A percentile compares a stretch with the other conserved stretches of the same genome.
These are phyloP conservation scores for Fraxinus cuspidata DNA, from an alignment of 257 asterid genomes.

Conservation along the genomic window DNA sequence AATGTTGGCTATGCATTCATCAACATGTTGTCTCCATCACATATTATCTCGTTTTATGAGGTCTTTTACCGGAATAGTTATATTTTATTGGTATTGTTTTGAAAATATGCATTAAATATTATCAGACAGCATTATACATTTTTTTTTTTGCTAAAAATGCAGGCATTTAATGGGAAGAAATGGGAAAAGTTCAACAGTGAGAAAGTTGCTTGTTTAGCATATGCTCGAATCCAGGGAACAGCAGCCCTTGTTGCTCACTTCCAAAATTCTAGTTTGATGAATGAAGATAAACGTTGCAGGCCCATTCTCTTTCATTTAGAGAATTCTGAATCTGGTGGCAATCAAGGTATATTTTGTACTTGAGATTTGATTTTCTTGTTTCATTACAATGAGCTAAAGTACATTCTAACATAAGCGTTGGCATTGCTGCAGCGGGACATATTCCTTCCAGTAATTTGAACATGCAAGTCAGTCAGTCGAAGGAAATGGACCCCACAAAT, in stretches of 20 bases:
- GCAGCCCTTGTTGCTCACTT: slow-evolving; percentile 68
- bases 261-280: slow-evolving; percentile 83
- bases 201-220: slow-evolving; percentile 75
- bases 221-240: slow-evolving; percentile 81
- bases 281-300: slow-evolving; percentile 75
- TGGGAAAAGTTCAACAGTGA: slow-evolving; percentile 90
- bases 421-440: slow-evolving; percentile 34
- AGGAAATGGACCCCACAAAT: slow-evolving; percentile 21
- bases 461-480: slow-evolving; percentile 22
- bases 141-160: slow-evolving; percentile 12
- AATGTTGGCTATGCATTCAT: slow-evolving; percentile 90
- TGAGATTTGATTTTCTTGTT: not conserved
- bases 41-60: slow-evolving; percentile 71
- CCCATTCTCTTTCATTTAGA: slow-evolving; percentile 63
- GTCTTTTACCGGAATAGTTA: slow-evolving; percentile 30
- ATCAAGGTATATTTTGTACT: slow-evolving; percentile 36
- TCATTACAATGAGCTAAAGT: not conserved
- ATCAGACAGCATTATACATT: not conserved
- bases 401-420: not conserved
- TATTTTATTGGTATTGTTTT: not conserved
- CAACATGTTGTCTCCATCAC: slow-evolving; percentile 69
- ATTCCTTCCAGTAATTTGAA: slow-evolving; percentile 29
- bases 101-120: not conserved
- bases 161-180: slow-evolving; percentile 73
- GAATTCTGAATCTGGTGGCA: slow-evolving; percentile 33